Percentiles rank a stretch among this genome's conserved stretches.
phyloP scores from a whole-genome alignment of 257 asterid species.

The Jacaranda copaia region DNA sequence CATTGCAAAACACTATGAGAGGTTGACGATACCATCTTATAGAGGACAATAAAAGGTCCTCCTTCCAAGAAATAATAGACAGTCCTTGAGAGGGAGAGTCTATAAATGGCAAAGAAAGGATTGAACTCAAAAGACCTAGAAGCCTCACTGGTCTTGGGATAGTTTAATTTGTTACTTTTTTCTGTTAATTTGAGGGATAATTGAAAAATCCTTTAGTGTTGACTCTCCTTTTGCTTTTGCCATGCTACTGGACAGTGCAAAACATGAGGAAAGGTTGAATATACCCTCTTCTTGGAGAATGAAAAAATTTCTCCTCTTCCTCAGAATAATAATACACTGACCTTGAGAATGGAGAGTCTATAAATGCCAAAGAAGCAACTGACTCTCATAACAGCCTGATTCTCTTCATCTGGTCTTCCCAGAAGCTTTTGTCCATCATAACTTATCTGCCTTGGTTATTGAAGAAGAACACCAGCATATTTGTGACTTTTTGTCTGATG shows the following conservation, averaged over 20 bases:
- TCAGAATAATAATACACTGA: slow-evolving; percentile 26
- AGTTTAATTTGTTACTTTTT: slow-evolving; percentile 1
- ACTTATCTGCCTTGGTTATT: slow-evolving; percentile 32
- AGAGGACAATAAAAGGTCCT: background rate
- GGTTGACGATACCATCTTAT: slow-evolving; percentile 21
- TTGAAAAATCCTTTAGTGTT: background rate
- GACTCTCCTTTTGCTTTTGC: background rate
- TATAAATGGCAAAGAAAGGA: slow-evolving; percentile 1
- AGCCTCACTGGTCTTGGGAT: background rate
- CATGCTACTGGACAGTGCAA: slow-evolving; percentile 6
- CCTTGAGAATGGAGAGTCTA: slow-evolving; percentile 3
- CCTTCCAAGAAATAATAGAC: slow-evolving; percentile 21
- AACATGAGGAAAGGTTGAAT: slow-evolving; percentile 18
- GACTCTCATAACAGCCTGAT: background rate
- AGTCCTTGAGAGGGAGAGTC: slow-evolving; percentile 3
- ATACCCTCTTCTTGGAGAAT: slow-evolving; percentile 8
- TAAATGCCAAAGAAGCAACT: slow-evolving; percentile 2
- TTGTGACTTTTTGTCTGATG: slow-evolving; percentile 23
- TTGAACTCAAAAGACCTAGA: slow-evolving; percentile 5
- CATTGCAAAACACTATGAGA: background rate
- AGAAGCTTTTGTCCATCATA: background rate
- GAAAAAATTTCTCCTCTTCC: background rate
- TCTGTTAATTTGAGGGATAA: background rate
- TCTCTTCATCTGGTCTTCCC: slow-evolving; percentile 10
- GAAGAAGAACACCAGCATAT: slow-evolving; percentile 29